Evolutionary conservation across 768 basidiomycete species (phyloP).

Genomic region (Floccularia luteovirens): DNA sequence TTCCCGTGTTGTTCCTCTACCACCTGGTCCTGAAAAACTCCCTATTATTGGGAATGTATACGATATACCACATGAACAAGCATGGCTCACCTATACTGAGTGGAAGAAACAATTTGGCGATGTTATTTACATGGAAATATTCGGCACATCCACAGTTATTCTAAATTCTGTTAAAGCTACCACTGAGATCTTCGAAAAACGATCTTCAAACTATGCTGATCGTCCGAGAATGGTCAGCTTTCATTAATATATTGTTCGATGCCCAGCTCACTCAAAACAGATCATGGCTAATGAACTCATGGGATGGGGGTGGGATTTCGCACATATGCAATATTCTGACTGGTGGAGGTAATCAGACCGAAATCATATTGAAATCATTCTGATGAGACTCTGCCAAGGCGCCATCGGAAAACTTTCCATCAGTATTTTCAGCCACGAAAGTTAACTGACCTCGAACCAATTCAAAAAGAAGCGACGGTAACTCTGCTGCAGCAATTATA

Average conservation of each 20-base stretch:
- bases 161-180: slow-evolving; percentile 30
- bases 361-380: background rate
- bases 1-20: slow-evolving; percentile 11
- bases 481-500: slow-evolving; percentile 16
- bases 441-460: slow-evolving; percentile 15
- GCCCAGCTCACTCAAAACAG: slow-evolving; percentile 5
- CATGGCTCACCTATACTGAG: slow-evolving; percentile 21
- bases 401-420: slow-evolving; percentile 24
- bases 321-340: slow-evolving; percentile 20
- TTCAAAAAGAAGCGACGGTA: slow-evolving; percentile 14
- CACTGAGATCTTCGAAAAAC: slow-evolving; percentile 34
- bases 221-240: slow-evolving; percentile 21
- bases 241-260: background rate
- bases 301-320: slow-evolving; percentile 24
- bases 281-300: slow-evolving; percentile 19
- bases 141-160: slow-evolving; percentile 28
- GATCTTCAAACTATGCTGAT: slow-evolving; percentile 37
- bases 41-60: slow-evolving; percentile 24
- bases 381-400: slow-evolving; percentile 8
- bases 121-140: slow-evolving; percentile 22
- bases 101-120: slow-evolving; percentile 21
- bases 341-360: slow-evolving; percentile 14
- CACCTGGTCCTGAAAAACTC: slow-evolving; percentile 25
- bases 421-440: slow-evolving; percentile 27
- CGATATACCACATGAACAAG: slow-evolving; percentile 18